phyloP scores from a whole-genome alignment of 345 rosid species.

The Pugionium dolabratum region DNA sequence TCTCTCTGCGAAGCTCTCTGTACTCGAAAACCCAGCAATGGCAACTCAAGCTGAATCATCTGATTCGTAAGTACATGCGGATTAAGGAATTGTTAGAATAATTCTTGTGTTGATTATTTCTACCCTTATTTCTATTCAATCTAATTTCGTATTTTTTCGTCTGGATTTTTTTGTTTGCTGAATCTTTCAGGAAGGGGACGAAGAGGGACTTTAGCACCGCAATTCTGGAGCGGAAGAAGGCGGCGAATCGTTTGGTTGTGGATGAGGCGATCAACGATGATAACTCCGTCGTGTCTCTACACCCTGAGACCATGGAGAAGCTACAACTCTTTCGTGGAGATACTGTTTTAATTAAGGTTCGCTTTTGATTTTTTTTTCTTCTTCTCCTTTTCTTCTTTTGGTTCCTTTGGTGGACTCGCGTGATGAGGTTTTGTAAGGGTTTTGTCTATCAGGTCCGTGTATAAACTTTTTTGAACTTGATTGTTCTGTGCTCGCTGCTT shows the following conservation, averaged over 20 bases:
- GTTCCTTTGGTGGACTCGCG: background rate
- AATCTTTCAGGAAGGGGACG: constrained; percentile 46
- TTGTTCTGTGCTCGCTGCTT: background rate
- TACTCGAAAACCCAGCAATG: constrained; percentile 34
- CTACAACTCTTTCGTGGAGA: constrained; percentile 76
- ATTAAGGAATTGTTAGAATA: background rate
- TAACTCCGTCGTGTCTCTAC: constrained; percentile 66
- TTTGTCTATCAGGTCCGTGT: background rate
- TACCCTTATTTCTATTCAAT: background rate
- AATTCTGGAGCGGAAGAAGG: constrained; percentile 69
- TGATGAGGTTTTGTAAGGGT: background rate
- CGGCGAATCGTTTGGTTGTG: constrained; percentile 63
- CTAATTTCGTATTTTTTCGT: background rate
- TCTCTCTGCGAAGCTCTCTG: constrained; percentile 15
- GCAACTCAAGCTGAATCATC: constrained; percentile 52
- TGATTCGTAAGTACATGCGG: constrained; percentile 50
- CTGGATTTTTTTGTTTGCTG: background rate
- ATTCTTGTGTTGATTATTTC: too few species aligned
- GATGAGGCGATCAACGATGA: constrained; percentile 75
- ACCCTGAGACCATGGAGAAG: constrained; percentile 78
- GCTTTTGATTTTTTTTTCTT: background rate
- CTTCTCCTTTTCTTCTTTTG: background rate
- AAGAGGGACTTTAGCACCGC: constrained; percentile 75
- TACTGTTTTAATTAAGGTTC: constrained; percentile 67
- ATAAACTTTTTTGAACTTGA: background rate